Base-by-base conservation (phyloP, 306 rosid species). In the Quercus mongolica region DNA sequence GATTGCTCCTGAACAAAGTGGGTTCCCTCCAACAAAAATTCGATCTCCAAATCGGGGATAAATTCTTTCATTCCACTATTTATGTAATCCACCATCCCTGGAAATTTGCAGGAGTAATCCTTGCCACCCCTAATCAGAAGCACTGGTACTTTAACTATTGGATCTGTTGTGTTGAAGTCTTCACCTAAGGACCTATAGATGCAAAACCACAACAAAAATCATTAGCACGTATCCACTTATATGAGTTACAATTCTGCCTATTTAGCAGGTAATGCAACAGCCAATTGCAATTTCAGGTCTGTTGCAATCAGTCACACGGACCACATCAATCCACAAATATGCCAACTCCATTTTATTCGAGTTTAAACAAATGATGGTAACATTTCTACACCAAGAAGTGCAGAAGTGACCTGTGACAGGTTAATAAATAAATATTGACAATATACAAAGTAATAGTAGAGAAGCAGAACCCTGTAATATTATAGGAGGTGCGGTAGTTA, bases 1-100 rank as follows among this genome's bases (percentile, higher is more conserved):
- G 79, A 90, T 71, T 94, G 97, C 81, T 92, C 97, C 62, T 94
- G 97, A 79, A 88, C 92, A 82, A 94, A 94, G 85, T 94, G 98
- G 12, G 94, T 89, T 80, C 98, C 98, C 81, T 90, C 93, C 1
- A 90, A 92, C 41, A 90, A 82, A 71, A 83, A 87, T 33, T 82
- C 70, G 56, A 92, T 80, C 81, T 89, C 96, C 83, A 89, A 71
- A 78, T 84, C 80, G 3, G 96, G 90, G 73, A 85, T 91, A 80
- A 76, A 35, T 64, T 90, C 78, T 69, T 83, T 94, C 18, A 85
- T 92, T 80, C 84, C 96, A 54, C 87, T 84, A 70, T 77, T 85
- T 61, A 85, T 58, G 74, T 71, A 83, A 23, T 92, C 96, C 85
- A 86, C 92, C 14, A 94, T 70, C 61, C 90, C 89, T 2, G 92